These are phyloP conservation scores for Oemleria cerasiformis DNA, from an alignment of 306 rosid species.

Conservation along the genomic window DNA sequence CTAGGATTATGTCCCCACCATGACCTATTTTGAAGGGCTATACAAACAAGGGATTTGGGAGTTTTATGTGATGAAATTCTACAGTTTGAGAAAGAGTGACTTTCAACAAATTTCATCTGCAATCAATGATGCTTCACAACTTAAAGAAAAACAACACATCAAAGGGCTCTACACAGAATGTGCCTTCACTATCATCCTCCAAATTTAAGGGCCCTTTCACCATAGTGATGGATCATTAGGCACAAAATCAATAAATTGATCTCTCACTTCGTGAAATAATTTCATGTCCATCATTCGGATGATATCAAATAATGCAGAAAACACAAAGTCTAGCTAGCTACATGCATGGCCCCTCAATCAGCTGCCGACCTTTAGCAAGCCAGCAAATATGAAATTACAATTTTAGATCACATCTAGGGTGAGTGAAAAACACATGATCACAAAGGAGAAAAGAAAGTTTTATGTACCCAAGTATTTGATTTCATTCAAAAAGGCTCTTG, in stretches of 20 bases:
- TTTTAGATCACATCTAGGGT: slow-evolving; percentile 8
- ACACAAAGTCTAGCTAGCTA: not conserved
- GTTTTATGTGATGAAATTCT: slow-evolving; percentile 10
- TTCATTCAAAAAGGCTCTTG: not conserved
- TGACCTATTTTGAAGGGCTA: not conserved
- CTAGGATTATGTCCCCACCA: not conserved
- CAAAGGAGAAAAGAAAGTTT: not conserved
- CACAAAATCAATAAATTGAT: slow-evolving; percentile 3
- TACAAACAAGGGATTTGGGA: not conserved
- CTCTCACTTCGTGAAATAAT: slow-evolving; percentile 16
- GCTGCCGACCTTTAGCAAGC: slow-evolving; percentile 10
- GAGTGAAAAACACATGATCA: not conserved
- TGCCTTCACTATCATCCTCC: slow-evolving; percentile 30
- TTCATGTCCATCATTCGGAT: slow-evolving; percentile 1
- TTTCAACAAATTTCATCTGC: slow-evolving; percentile 22
- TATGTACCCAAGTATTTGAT: not conserved
- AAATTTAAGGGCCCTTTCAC: slow-evolving; percentile 29
- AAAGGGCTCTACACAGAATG: slow-evolving; percentile 29
- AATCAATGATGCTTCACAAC: slow-evolving; percentile 25
- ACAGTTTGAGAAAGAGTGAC: slow-evolving; percentile 11
- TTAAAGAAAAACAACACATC: slow-evolving; percentile 30
- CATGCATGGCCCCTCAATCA: slow-evolving; percentile 21
- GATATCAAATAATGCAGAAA: slow-evolving; percentile 30
- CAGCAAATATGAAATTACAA: not conserved
- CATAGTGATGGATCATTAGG: slow-evolving; percentile 35